Conservation (phyloP, 2,329 filamentous ascomycete genomes). For the Botrytis elliptica region DNA sequence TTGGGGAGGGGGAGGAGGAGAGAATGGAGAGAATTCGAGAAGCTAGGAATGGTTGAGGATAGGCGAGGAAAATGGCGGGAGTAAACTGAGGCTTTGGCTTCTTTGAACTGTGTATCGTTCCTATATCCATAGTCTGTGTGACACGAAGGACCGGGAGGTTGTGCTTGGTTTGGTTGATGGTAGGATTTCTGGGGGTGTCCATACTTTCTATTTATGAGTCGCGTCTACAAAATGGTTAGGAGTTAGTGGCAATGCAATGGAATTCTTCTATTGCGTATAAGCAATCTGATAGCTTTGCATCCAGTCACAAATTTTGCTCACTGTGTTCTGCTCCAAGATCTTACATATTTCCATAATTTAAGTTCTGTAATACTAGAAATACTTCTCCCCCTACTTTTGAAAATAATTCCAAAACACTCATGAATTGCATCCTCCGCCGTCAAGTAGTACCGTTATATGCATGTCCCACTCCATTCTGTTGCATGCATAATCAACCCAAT, state of each 20-base stretch:
- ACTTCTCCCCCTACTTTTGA: neutral
- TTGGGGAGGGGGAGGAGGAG: no score
- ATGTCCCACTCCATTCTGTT: fast-evolving
- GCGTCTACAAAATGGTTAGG: fast-evolving
- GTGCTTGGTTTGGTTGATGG: fast-evolving
- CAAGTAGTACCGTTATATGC: neutral
- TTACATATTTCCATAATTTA: neutral
- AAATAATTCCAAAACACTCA: fast-evolving
- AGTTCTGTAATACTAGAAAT: neutral
- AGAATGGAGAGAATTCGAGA: neutral
- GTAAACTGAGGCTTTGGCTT: neutral
- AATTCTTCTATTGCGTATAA: fast-evolving
- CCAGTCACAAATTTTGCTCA: neutral
- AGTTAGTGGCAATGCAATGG: neutral
- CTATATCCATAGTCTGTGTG: fast-evolving
- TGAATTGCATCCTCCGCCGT: fast-evolving
- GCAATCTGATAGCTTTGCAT: fast-evolving
- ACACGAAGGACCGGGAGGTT: neutral
- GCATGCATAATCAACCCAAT: fast-evolving
- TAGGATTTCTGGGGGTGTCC: neutral
- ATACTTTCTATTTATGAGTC: neutral
- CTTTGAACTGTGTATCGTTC: neutral
- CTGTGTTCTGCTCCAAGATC: fast-evolving
- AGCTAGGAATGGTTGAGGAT: neutral
- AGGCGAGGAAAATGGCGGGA: neutral